Conservation (phyloP, 192 early-diverging fungal species). For the Backusella circina region DNA sequence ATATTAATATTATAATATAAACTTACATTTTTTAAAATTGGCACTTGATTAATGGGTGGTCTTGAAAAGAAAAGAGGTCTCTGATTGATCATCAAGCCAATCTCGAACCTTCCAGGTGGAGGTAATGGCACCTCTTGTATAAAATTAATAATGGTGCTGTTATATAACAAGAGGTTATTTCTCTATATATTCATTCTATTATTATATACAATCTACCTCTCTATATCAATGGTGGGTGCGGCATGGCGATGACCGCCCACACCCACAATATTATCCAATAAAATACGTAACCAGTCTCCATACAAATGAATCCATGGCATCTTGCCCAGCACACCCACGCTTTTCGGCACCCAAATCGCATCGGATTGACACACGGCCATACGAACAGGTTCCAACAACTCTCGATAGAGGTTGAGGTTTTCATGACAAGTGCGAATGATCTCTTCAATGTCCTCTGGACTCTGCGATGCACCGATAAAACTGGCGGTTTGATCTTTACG, state of each 20-base stretch:
- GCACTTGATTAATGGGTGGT: conserved; percentile 72
- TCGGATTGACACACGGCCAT: conserved; percentile 50
- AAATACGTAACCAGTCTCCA: conserved; percentile 70
- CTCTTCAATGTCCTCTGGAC: conserved; percentile 46
- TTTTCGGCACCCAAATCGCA: conserved; percentile 64
- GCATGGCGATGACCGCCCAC: conserved; percentile 26
- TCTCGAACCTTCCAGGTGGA: conserved; percentile 73
- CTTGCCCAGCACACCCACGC: conserved; percentile 64
- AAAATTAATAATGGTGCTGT: conserved; percentile 44
- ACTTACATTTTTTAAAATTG: conserved; percentile 72
- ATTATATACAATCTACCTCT: too few species aligned
- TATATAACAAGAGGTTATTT: too few species aligned
- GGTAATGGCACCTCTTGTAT: conserved; percentile 71
- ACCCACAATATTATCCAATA: conserved; percentile 50
- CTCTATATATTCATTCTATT: too few species aligned
- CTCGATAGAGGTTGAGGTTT: conserved; percentile 52
- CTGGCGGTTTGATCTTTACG: neutral
- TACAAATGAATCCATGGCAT: conserved; percentile 72
- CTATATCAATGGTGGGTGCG: neutral
- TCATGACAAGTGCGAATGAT: conserved; percentile 37
- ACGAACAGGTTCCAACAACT: conserved; percentile 59
- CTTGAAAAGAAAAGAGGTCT: conserved; percentile 58
- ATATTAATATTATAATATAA: neutral
- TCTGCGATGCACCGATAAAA: neutral
- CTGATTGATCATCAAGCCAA: conserved; percentile 60